Base-by-base conservation (phyloP, 768 basidiomycete genomes). In the Roridomyces roridus region DNA sequence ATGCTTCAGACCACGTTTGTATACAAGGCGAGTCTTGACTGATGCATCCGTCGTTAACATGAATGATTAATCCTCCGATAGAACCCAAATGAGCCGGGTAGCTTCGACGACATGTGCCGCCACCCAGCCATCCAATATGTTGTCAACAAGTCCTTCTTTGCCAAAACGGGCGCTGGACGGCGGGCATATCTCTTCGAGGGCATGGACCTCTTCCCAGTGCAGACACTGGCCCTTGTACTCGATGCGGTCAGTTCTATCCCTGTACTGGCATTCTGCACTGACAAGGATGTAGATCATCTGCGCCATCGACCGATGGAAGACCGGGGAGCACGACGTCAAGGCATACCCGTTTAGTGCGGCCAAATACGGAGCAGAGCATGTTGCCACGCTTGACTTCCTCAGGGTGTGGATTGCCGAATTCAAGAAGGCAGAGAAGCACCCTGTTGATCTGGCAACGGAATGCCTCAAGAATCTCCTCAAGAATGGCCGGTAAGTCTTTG, bases 401-500 rank as follows among this genome's bases (percentile, higher is more conserved):
- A 25, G 17, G 6, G 14, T 0, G 4, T 53, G 51, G 51, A 6
- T 44, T 5, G 12, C 0, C 0, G 51, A 53, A 29, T 53, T 34
- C 25, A 2, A 4, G 6, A 24, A 17, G 2, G 34, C 24, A 2
- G 11, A 36, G 7, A n/a, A n/a, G n/a, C 24, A 53, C 23, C 43
- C 35, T 2, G 41, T 25, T 10, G 34, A 53, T 21, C n/a, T 53
- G 2, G 51, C 42, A 1, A 11, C 3, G 11, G 43, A 14, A 6
- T 24, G 29, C 10, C 42, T 24, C n/a, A 2, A 17, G 12, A 31
- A 51, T 15, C 17, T 51, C 21, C 51, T 51, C 51, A 36, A 14
- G 21, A 51, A 51, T 2, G 51, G 41, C 2, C 20, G 51, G 51
- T 51, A 44, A 14, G 51, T 51, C n/a, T n/a, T n/a, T n/a, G n/a